Conservation (phyloP, 2,329 filamentous ascomycete genomes). For the Beauveria rudraprayagi region DNA sequence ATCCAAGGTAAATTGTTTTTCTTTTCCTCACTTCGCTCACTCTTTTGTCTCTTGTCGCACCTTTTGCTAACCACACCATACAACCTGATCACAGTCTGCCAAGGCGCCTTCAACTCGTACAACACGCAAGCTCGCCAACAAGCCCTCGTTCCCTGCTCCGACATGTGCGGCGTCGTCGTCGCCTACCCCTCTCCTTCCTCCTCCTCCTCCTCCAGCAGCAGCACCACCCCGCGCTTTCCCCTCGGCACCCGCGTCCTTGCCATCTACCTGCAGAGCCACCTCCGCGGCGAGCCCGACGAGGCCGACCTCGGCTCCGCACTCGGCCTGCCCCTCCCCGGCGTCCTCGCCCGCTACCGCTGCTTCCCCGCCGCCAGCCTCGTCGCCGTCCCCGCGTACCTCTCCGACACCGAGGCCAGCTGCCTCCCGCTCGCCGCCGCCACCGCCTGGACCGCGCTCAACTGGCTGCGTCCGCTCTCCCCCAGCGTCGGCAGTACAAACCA, state of each 20-base stretch:
- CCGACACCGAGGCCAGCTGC: conserved; percentile 50
- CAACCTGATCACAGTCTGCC: conserved; percentile 39
- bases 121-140: conserved; percentile 29
- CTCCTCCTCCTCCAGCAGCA: conserved; percentile 23
- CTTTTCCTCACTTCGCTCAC: not conserved
- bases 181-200: conserved; percentile 29
- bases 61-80: no score
- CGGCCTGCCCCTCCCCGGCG: conserved; percentile 51
- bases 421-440: conserved; percentile 55
- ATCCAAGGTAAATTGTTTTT: conserved; percentile 32
- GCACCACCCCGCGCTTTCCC: conserved; percentile 29
- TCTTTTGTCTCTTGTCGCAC: no score
- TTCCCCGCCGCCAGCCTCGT: conserved; percentile 51
- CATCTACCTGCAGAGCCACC: conserved; percentile 52
- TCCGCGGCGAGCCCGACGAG: conserved; percentile 51
- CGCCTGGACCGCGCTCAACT: conserved; percentile 58
- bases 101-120: conserved; percentile 61
- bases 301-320: conserved; percentile 48
- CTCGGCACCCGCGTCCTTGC: conserved; percentile 58
- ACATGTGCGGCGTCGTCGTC: conserved; percentile 59
- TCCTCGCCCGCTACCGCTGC: conserved; percentile 50
- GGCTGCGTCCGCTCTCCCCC: conserved; percentile 46
- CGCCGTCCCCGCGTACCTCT: conserved; percentile 46
- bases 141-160: conserved; percentile 56
- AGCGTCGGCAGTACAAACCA: conserved; percentile 5